Evolutionary conservation across 75 land plant species (phyloP).

Genomic region (Selaginella tamariscina): DNA sequence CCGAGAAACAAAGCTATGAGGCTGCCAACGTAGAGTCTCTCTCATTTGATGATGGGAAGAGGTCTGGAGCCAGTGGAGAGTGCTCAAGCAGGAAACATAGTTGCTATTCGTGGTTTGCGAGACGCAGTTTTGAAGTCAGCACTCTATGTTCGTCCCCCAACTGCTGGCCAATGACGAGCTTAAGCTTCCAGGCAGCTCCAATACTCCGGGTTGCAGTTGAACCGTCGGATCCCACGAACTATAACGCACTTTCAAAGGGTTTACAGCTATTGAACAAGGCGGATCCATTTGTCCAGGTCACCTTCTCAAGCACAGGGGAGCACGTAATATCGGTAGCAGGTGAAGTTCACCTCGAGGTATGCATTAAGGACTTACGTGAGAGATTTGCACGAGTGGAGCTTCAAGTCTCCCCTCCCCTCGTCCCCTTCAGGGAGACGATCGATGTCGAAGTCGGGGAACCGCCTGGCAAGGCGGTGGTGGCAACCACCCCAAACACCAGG

Average conservation of each 20-base stretch:
- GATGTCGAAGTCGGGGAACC: conserved; percentile 24
- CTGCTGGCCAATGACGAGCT: conserved; percentile 78
- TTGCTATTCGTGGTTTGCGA: conserved; percentile 77
- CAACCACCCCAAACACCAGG: conserved; percentile 70
- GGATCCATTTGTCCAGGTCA: conserved; percentile 87
- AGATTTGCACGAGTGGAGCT: conserved; percentile 74
- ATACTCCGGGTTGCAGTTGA: conserved; percentile 82
- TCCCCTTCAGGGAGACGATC: conserved; percentile 73
- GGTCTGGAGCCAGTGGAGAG: conserved; percentile 52
- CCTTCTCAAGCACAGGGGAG: conserved; percentile 73
- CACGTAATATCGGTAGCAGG: conserved; percentile 95
- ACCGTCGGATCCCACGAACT: conserved; percentile 74
- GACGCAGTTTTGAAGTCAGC: conserved; percentile 77
- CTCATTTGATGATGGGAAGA: conserved; percentile 93
- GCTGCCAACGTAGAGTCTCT: conserved; percentile 62
- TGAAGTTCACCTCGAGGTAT: conserved; percentile 89
- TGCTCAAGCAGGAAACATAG: conserved; percentile 67
- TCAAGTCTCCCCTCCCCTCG: conserved; percentile 80
- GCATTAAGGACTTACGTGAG: conserved; percentile 79
- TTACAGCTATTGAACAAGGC: conserved; percentile 66
- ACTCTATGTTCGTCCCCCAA: conserved; percentile 60
- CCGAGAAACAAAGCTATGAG: conserved; percentile 47
- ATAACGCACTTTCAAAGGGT: conserved; percentile 61
- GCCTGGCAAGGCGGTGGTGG: conserved; percentile 30
- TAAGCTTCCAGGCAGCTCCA: conserved; percentile 79